Evolutionary conservation across 2,329 filamentous ascomycete species (phyloP).

Genomic region (Lasiodiplodia sp.): DNA sequence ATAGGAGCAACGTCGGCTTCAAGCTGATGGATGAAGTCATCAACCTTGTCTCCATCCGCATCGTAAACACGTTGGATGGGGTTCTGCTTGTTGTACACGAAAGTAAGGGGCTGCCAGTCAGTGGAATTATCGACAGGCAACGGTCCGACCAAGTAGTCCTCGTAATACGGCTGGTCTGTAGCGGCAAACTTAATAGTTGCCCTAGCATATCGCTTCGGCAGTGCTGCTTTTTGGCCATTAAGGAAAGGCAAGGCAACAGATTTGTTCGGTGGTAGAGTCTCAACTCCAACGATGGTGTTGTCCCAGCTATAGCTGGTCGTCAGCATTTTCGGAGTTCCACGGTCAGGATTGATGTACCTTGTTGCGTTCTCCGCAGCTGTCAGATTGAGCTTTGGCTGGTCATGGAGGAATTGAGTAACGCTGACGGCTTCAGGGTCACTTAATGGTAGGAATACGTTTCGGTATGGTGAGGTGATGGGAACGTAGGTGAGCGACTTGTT

Average conservation of each 20-base stretch:
- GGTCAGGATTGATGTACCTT: not conserved
- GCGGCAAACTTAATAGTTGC: not conserved
- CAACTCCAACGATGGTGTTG: not conserved
- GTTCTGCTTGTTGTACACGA: conserved; percentile 39
- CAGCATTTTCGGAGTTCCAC: not conserved
- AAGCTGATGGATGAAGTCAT: conserved; percentile 45
- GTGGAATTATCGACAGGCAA: conserved; percentile 54
- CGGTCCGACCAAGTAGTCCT: conserved; percentile 59
- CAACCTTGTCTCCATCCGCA: conserved; percentile 45
- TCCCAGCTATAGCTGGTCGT: not conserved
- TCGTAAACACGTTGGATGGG: conserved; percentile 52
- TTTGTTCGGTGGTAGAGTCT: not conserved
- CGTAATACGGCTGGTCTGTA: conserved; percentile 42
- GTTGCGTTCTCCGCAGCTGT: not conserved
- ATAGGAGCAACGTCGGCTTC: not conserved
- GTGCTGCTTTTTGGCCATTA: not conserved
- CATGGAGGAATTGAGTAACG: not conserved
- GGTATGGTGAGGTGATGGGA: not conserved
- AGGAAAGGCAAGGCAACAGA: not conserved
- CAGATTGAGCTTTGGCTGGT: not conserved
- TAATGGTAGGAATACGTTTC: not conserved
- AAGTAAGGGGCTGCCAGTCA: conserved; percentile 41
- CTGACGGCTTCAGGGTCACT: not conserved
- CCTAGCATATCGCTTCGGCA: not conserved
- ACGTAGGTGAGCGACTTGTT: not conserved